phyloP scores from a whole-genome alignment of 805 yeast species.

The Yarrowia keelungensis region DNA sequence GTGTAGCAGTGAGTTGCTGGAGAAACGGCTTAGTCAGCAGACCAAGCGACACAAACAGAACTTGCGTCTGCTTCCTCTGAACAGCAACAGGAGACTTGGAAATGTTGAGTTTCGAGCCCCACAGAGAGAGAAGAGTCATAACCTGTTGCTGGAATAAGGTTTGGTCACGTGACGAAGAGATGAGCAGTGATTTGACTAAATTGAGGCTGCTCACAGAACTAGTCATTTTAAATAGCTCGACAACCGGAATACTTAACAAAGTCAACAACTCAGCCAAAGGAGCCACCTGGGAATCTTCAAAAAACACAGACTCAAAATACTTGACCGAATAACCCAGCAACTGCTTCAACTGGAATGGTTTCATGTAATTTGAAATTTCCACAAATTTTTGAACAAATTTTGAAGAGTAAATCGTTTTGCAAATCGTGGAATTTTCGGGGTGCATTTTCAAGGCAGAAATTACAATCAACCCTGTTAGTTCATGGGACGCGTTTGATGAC shows the following conservation, averaged over 20 bases:
- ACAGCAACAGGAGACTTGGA: slow-evolving; percentile 52
- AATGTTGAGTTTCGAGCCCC: slow-evolving; percentile 54
- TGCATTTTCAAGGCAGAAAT: slow-evolving; percentile 9
- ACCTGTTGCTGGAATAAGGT: not conserved
- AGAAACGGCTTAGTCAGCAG: slow-evolving; percentile 33
- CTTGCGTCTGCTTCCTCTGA: slow-evolving; percentile 60
- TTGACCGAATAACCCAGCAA: not conserved
- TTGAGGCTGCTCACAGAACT: not conserved
- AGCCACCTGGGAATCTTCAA: not conserved
- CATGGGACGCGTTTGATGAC: not conserved
- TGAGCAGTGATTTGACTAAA: slow-evolving; percentile 10
- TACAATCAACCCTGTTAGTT: not conserved
- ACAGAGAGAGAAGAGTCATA: slow-evolving; percentile 36
- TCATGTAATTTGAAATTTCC: not conserved
- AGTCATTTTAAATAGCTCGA: not conserved
- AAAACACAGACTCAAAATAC: not conserved
- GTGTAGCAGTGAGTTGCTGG: slow-evolving; percentile 41
- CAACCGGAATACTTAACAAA: not conserved
- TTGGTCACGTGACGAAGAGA: slow-evolving; percentile 10
- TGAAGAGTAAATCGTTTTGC: not conserved
- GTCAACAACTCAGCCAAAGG: slow-evolving; percentile 13
- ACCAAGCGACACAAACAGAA: slow-evolving; percentile 51
- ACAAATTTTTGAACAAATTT: not conserved
- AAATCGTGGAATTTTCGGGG: not conserved
- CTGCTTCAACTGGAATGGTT: slow-evolving; percentile 20